phyloP scores from a whole-genome alignment of 768 basidiomycete genomes.

The Daedaleopsis nitida region DNA sequence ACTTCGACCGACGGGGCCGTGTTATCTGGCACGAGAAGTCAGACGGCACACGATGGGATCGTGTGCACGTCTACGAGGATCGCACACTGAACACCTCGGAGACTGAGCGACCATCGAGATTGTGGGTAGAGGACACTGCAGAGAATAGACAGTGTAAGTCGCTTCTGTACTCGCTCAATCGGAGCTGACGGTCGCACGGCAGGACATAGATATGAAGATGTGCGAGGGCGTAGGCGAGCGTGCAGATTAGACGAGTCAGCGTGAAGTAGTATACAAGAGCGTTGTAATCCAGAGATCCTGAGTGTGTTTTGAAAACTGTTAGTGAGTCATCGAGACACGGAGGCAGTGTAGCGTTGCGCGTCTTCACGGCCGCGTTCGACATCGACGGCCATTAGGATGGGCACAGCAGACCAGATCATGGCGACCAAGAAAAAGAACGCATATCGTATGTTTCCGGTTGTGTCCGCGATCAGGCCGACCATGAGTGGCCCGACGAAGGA shows the following conservation, averaged over 20 bases:
- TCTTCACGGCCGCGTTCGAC: conserved; percentile 63
- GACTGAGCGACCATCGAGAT: neutral
- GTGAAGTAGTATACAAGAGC: neutral
- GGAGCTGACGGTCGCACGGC: no score
- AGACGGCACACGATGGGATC: neutral
- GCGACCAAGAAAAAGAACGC: conserved; percentile 85
- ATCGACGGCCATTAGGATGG: conserved; percentile 71
- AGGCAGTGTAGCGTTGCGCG: conserved; percentile 38
- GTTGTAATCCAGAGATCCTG: neutral
- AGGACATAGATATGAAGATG: neutral
- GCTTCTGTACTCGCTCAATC: no score
- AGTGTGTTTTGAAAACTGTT: neutral
- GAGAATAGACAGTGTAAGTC: neutral
- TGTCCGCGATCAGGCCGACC: conserved; percentile 86
- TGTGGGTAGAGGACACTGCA: neutral
- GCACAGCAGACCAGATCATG: conserved; percentile 83
- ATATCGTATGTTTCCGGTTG: conserved; percentile 89
- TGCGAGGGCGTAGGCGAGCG: neutral
- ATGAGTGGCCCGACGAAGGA: conserved; percentile 91
- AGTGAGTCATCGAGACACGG: neutral
- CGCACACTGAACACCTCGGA: neutral
- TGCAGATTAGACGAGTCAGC: neutral
- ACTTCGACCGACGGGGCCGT: neutral
- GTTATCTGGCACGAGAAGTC: neutral
- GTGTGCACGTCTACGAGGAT: neutral